Percentiles rank a stretch among this genome's conserved stretches.
phyloP scores from a whole-genome alignment of 495 filamentous ascomycete genomes.

The Aspergillus biplanus region DNA sequence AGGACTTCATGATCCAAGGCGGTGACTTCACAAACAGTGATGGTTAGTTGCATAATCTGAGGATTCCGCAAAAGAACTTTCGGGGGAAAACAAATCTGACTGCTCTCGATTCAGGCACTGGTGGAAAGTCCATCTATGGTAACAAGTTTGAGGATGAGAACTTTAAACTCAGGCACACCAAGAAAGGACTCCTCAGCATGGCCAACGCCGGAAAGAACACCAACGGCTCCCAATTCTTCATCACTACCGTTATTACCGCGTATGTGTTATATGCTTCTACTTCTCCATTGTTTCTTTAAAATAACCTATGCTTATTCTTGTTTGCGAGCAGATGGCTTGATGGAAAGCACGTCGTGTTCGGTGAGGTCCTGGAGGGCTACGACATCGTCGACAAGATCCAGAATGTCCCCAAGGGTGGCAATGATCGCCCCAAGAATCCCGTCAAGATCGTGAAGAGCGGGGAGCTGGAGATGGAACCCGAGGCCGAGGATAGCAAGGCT shows the following conservation, averaged over 20 bases:
- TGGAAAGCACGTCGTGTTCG: slow-evolving; percentile 88
- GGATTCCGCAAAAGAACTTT: too few species aligned
- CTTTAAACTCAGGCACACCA: slow-evolving; percentile 95
- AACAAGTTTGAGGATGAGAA: slow-evolving; percentile 97
- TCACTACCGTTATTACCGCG: slow-evolving; percentile 82
- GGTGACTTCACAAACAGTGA: slow-evolving; percentile 98
- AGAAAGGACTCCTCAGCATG: slow-evolving; percentile 75
- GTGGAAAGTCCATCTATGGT: slow-evolving; percentile 97
- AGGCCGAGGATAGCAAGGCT: slow-evolving; percentile 61
- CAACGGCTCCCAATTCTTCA: slow-evolving; percentile 99
- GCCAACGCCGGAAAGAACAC: slow-evolving; percentile 97
- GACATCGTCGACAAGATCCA: slow-evolving; percentile 90
- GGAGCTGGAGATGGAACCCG: slow-evolving; percentile 77
- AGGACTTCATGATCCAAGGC: slow-evolving; percentile 98
- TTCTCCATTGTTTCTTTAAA: not conserved
- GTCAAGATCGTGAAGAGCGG: slow-evolving; percentile 95
- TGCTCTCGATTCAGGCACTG: slow-evolving; percentile 61
- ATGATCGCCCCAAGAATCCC: slow-evolving; percentile 73
- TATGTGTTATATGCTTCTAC: slow-evolving; percentile 45
- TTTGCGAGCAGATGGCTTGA: slow-evolving; percentile 73
- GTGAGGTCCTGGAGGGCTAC: slow-evolving; percentile 89
- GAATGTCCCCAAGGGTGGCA: slow-evolving; percentile 67
- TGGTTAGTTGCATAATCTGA: slow-evolving; percentile 44
- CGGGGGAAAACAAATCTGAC: not conserved
- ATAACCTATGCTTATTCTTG: too few species aligned